Conservation (phyloP, 495 filamentous ascomycete genomes). For the Cercophora newfieldiana region DNA sequence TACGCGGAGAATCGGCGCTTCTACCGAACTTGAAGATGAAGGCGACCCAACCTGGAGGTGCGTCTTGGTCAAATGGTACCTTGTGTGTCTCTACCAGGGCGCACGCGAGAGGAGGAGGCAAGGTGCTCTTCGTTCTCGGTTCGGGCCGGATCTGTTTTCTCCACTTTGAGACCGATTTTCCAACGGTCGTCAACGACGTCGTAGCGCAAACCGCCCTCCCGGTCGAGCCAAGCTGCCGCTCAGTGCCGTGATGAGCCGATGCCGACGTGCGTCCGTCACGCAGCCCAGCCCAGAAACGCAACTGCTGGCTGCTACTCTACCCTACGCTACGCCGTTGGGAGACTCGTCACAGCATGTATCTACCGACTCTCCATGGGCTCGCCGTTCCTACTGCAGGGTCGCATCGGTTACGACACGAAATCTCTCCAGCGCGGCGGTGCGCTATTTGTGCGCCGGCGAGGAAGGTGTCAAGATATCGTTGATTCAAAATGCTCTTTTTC, state of each 20-base stretch:
- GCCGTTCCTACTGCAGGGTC: background rate
- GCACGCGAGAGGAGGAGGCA: background rate
- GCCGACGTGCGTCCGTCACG: background rate
- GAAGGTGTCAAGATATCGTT: background rate
- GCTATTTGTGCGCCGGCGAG: background rate
- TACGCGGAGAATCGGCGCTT: background rate
- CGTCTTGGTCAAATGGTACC: background rate
- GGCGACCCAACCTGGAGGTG: background rate
- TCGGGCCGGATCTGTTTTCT: background rate
- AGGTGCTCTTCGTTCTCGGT: background rate
- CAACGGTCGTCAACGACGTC: slow-evolving; percentile 1
- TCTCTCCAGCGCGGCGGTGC: background rate
- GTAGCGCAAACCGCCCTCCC: background rate
- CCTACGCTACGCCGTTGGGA: no score
- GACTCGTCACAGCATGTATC: no score
- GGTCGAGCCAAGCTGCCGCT: background rate
- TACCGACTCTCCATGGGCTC: no score
- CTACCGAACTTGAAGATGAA: background rate
- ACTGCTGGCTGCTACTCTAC: background rate
- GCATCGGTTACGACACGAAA: background rate
- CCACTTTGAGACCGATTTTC: background rate
- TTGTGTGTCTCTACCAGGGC: background rate
- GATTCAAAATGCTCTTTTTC: background rate
- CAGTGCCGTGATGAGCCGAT: background rate
- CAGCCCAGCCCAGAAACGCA: background rate